Percentiles rank a stretch among this genome's conserved stretches.
Evolutionary conservation across 495 filamentous ascomycete genomes (phyloP).

Genomic region (Echria macrotheca): DNA sequence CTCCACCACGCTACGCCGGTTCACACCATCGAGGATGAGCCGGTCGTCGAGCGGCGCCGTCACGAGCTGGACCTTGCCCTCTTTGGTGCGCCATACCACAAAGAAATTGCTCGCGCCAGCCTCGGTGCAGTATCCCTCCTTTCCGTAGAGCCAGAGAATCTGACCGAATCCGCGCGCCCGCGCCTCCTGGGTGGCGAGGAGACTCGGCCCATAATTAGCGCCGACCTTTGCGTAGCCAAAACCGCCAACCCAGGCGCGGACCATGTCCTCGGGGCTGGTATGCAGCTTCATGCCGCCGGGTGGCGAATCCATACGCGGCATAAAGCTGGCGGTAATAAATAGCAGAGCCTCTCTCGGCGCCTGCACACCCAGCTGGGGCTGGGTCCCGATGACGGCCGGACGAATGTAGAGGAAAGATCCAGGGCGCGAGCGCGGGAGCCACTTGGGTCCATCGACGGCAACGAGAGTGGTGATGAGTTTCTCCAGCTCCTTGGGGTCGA

Average conservation of each 20-base stretch:
- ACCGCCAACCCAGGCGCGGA: constrained; percentile 88
- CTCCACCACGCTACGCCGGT: constrained; percentile 68
- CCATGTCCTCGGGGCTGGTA: constrained; percentile 67
- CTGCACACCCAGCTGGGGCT: constrained; percentile 73
- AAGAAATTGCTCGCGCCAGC: constrained; percentile 94
- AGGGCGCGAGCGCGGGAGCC: constrained; percentile 65
- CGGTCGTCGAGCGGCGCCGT: constrained; percentile 77
- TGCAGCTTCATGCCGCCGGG: constrained; percentile 67
- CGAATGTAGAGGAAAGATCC: constrained; percentile 70
- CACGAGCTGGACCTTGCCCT: constrained; percentile 65
- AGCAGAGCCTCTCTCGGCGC: constrained; percentile 76
- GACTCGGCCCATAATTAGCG: constrained; percentile 82
- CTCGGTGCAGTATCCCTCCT: constrained; percentile 72
- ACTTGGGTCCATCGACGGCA: constrained; percentile 66
- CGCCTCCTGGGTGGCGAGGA: constrained; percentile 72
- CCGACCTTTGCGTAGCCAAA: constrained; percentile 88
- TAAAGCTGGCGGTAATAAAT: constrained; percentile 71
- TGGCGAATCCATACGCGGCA: constrained; percentile 56
- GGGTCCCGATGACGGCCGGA: constrained; percentile 80
- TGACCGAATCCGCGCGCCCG: constrained; percentile 68
- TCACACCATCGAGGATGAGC: constrained; percentile 82
- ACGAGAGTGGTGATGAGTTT: constrained; percentile 68
- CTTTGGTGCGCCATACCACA: constrained; percentile 67
- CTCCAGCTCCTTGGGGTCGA: constrained; percentile 65
- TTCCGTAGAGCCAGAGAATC: constrained; percentile 86